Base-by-base conservation (phyloP, 2,329 filamentous ascomycete species). In the Myriosclerotinia scirpicola region DNA sequence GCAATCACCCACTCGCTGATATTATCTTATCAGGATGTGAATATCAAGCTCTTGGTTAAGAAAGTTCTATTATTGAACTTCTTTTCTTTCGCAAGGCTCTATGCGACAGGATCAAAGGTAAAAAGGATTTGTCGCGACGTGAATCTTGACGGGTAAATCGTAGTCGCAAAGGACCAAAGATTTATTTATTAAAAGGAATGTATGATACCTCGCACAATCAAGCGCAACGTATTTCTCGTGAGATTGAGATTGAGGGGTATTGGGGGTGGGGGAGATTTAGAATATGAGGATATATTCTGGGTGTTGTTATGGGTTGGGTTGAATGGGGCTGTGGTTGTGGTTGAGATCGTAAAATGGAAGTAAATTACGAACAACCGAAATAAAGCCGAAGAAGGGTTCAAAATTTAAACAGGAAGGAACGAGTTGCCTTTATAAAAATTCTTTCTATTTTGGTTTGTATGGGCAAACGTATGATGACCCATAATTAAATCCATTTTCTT, bases 131-230 rank as follows among this genome's bases (percentile, higher is more conserved):
- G 64, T 66, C 56, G 64, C 64, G 8, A 62, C 17, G 30, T 46
- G 17, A 38, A 46, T 50, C 17, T 30, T 42, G 54, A 65, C 36
- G 17, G 30, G 9, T 38, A 34, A 44, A n/a, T 40, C 38, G 48
- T 38, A 12, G 58, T 46, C 50, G 58, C 48, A 3, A 54, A 9
- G 20, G 50, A 56, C 30, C 30, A 6, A 34, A 42, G 14, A 11
- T 12, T 17, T 40, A 12, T 48, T 30, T 55, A 66, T 66, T 44
- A 66, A 66, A 66, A 66, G 60, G 65, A 66, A 63, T 66, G 65
- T 52, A 55, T 26, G 34, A 34, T 63, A 63, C 46, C 14, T 40
- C 12, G 60, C 60, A 63, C 60, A 40, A 7, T 63, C 46, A 63
- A 54, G 60, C 34, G 56, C 56, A 26, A 22, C 12, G 26, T 44